Conservation (phyloP, 441 rosid genomes). For the Gossypium davidsonii region DNA sequence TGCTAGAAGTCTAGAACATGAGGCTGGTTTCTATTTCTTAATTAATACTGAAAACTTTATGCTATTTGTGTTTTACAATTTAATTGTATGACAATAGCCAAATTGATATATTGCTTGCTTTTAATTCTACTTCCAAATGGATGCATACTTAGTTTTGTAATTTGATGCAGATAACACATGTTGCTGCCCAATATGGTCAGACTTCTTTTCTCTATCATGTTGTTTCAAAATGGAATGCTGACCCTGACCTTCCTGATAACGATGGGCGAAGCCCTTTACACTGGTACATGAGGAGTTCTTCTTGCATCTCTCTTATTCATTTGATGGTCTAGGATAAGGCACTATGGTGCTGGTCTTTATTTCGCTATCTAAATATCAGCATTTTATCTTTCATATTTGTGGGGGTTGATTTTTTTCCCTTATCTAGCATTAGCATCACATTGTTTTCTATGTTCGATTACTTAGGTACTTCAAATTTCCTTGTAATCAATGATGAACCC, state of each 20-base stretch:
- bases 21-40: background rate
- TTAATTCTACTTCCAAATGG: slow-evolving; percentile 10
- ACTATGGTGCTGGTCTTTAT: background rate
- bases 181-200: slow-evolving; percentile 98
- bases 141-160: slow-evolving; percentile 23
- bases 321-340: background rate
- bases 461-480: background rate
- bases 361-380: background rate
- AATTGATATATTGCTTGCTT: background rate
- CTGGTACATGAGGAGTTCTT: slow-evolving; percentile 51
- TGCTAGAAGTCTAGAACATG: background rate
- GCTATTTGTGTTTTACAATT: background rate
- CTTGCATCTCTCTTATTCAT: background rate
- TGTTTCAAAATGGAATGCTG: slow-evolving; percentile 94
- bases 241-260: slow-evolving; percentile 85
- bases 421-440: background rate
- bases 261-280: slow-evolving; percentile 95
- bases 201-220: slow-evolving; percentile 83
- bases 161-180: slow-evolving; percentile 73
- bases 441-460: background rate
- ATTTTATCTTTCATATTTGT: background rate
- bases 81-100: background rate
- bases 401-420: background rate
- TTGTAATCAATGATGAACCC: background rate
- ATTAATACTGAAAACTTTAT: background rate